Percentiles rank a stretch among this genome's conserved stretches.
These are phyloP conservation scores for Gloeopeniophorella convolvens DNA, from an alignment of 768 basidiomycete genomes.

Conservation along the genomic window DNA sequence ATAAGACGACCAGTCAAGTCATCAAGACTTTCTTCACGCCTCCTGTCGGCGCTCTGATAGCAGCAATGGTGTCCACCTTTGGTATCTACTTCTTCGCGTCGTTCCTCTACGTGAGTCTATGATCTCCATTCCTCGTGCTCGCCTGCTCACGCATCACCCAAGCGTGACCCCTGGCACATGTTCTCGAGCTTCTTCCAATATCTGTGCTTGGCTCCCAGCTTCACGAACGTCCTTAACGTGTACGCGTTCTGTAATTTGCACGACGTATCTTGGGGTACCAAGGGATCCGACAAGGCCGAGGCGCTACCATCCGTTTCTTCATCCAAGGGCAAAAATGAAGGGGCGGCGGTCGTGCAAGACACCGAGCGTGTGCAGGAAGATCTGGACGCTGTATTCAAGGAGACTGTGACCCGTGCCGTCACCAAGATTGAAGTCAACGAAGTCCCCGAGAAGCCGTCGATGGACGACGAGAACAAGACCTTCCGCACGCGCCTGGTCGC, in stretches of 20 bases:
- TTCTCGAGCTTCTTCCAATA: slow-evolving; percentile 92
- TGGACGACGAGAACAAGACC: slow-evolving; percentile 88
- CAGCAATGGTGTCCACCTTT: slow-evolving; percentile 83
- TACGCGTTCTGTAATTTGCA: slow-evolving; percentile 98
- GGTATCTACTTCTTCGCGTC: slow-evolving; percentile 85
- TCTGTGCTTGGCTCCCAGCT: slow-evolving; percentile 82
- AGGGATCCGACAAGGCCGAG: slow-evolving; percentile 92
- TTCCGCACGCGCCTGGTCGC: slow-evolving; percentile 87
- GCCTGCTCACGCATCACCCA: slow-evolving; percentile 12
- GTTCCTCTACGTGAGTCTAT: slow-evolving; percentile 67
- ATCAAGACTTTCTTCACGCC: slow-evolving; percentile 61
- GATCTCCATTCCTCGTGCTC: not conserved
- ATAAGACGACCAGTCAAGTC: slow-evolving; percentile 43
- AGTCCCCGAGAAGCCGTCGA: slow-evolving; percentile 65
- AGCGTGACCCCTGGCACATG: slow-evolving; percentile 99
- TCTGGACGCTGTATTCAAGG: slow-evolving; percentile 86
- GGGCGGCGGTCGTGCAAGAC: slow-evolving; percentile 77
- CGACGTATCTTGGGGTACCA: slow-evolving; percentile 94
- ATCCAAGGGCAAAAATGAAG: slow-evolving; percentile 69
- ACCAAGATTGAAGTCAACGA: slow-evolving; percentile 67
- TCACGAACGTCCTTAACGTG: slow-evolving; percentile 92
- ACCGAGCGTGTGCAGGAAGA: slow-evolving; percentile 79
- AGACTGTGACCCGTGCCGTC: slow-evolving; percentile 82
- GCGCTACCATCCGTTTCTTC: slow-evolving; percentile 85
- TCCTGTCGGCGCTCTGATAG: slow-evolving; percentile 74